A percentile compares a stretch with the other conserved stretches of the same genome.
These are phyloP conservation scores for Trichosporon ovoides DNA, from an alignment of 1,284 basidiomycete genomes.

Conservation along the genomic window DNA sequence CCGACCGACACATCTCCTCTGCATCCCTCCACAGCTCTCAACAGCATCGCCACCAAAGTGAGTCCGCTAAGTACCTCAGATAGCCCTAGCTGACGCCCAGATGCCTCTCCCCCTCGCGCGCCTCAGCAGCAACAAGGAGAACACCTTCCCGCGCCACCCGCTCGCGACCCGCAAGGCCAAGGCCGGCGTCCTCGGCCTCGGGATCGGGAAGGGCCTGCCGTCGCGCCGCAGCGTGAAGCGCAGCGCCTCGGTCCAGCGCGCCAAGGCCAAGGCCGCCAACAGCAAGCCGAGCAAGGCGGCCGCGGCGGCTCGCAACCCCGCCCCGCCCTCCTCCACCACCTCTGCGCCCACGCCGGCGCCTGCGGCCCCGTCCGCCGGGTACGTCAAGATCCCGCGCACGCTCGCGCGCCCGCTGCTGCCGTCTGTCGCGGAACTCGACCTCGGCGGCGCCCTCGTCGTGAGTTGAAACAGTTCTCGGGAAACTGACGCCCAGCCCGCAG, in stretches of 20 bases:
- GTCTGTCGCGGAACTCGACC: slow-evolving; percentile 3
- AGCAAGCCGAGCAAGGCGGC: neutral
- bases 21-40: neutral
- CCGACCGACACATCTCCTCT: neutral
- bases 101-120: slow-evolving; percentile 7
- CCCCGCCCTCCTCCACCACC: too few species aligned
- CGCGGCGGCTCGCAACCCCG: neutral
- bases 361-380: neutral
- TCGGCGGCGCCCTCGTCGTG: slow-evolving; percentile 20
- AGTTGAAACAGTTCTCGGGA: slow-evolving; percentile 16
- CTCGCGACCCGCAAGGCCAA: slow-evolving; percentile 10
- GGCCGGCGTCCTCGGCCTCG: neutral
- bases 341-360: neutral
- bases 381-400: slow-evolving; percentile 4
- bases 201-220: neutral
- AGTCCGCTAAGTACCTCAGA: neutral
- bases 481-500: slow-evolving; percentile 22
- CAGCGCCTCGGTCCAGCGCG: slow-evolving; percentile 19
- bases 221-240: slow-evolving; percentile 14
- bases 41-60: neutral
- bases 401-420: slow-evolving; percentile 8
- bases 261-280: slow-evolving; percentile 25
- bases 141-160: slow-evolving; percentile 15
- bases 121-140: slow-evolving; percentile 29
- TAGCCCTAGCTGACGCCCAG: neutral